Base-by-base conservation (phyloP, 2,329 filamentous ascomycete species). In the Sporothrix dimorphospora region DNA sequence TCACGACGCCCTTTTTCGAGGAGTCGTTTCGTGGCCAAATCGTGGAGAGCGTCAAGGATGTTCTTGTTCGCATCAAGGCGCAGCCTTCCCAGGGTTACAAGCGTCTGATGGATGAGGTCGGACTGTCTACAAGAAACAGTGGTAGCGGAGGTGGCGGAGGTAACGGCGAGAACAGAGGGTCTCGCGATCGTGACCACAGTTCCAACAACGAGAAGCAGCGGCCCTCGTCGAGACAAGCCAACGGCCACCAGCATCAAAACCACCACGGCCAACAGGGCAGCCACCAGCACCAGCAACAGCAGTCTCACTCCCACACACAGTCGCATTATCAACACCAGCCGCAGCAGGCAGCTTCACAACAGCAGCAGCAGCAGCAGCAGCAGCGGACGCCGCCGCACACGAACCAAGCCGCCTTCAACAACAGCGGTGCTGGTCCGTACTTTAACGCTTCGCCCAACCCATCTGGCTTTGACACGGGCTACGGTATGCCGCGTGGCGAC, bases 21-120 rank as follows among this genome's bases (percentile, higher is more conserved):
- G 96, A 99, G 80, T 90, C 86, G 69, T 94, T 98, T 79, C 92
- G 96, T 65, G 85, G 87, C 61, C 93, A 98, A 77, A 94, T 98
- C 27, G 89, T 97, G 5, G 94, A 97, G 78, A 98, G 94, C 72
- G 93, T 99, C 69, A 94, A 95, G 79, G 93, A 90, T 77, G 94
- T 98, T 51, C 87, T 99, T 45, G 83, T 95, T 45, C 92, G 92
- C 78, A 91, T 98, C 81, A 98, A 98, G 84, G 95, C 94, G 6
- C 93, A 97, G 78, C 94, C 96, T 19, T 92, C 91, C 74, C 96
- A 98, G 82, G 96, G 96, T 69, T 99, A 99, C 85, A 99, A 98
- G 86, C 92, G 96, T 70, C 84, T 99, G 73, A 99, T 99, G 96
- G 96, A 99, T 78, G 96, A 99, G 80, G 96, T 99, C 76, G 94